phyloP scores from a whole-genome alignment of 1,139 yeast species.

The Yamadazyma dushanensis region DNA sequence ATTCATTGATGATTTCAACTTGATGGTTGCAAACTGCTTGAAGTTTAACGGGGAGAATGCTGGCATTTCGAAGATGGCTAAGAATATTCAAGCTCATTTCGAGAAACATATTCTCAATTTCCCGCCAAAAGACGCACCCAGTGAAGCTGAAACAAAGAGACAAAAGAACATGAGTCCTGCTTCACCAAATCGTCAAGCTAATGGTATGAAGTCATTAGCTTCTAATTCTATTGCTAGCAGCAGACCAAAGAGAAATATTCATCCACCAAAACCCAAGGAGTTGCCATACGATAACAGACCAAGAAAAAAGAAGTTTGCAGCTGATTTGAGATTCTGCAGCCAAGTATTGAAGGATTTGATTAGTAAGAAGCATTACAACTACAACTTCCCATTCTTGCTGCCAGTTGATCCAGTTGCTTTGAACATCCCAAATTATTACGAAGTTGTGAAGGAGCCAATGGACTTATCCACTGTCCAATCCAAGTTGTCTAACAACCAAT shows the following conservation, averaged over 20 bases:
- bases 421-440: constrained; percentile 86
- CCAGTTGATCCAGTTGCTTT: constrained; percentile 97
- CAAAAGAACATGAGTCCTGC: constrained; percentile 43
- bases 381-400: constrained; percentile 84
- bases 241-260: constrained; percentile 93
- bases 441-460: constrained; percentile 90
- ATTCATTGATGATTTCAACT: constrained; percentile 75
- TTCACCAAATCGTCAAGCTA: constrained; percentile 8
- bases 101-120: constrained; percentile 90
- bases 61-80: constrained; percentile 86
- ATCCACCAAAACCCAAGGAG: constrained; percentile 95
- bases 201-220: constrained; percentile 2
- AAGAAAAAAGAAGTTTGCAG: constrained; percentile 85
- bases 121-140: constrained; percentile 71
- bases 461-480: constrained; percentile 84
- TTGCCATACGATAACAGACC: constrained; percentile 90
- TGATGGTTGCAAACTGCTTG: constrained; percentile 81
- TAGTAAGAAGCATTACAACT: constrained; percentile 79
- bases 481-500: constrained; percentile 81
- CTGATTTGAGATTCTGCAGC: constrained; percentile 85
- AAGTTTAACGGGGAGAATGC: constrained; percentile 85
- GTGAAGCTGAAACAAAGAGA: constrained; percentile 44
- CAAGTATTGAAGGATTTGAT: constrained; percentile 78
- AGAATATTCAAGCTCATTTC: constrained; percentile 85
- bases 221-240: constrained; percentile 48